These are phyloP conservation scores for Atalantia buxifolia DNA, from an alignment of 345 rosid species.

Conservation along the genomic window DNA sequence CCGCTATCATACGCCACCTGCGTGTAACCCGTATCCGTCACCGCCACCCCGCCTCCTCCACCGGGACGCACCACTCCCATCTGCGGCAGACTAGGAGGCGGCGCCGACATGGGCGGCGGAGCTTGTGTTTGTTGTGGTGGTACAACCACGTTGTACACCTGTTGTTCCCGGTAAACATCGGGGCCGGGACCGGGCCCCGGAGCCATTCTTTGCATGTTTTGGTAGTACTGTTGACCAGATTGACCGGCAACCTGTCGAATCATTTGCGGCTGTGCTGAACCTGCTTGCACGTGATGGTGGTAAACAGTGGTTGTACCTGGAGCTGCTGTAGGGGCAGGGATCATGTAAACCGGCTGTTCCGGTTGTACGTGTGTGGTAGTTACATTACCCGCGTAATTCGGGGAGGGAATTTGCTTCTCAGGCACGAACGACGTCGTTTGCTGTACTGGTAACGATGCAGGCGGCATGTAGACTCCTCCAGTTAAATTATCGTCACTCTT, in stretches of 20 bases:
- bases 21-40: constrained; percentile 46
- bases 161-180: constrained; percentile 76
- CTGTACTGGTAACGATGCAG: constrained; percentile 28
- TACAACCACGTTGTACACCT: constrained; percentile 50
- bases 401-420: constrained; percentile 52
- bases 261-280: constrained; percentile 22
- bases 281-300: constrained; percentile 17
- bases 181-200: constrained; percentile 5
- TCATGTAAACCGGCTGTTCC: constrained; percentile 67
- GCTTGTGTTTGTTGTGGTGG: constrained; percentile 11
- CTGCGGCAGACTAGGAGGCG: constrained; percentile 21
- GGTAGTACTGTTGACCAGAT: constrained; percentile 64
- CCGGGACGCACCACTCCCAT: constrained; percentile 36
- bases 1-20: constrained; percentile 56
- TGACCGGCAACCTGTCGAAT: constrained; percentile 48
- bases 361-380: constrained; percentile 28
- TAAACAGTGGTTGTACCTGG: constrained; percentile 28
- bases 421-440: constrained; percentile 50
- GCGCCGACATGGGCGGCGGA: constrained; percentile 16
- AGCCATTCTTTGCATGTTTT: constrained; percentile 55
- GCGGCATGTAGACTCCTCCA: constrained; percentile 36
- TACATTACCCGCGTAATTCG: constrained; percentile 41
- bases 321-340: constrained; percentile 30
- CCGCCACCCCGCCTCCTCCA: constrained; percentile 20
- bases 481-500: constrained; percentile 40